Evolutionary conservation across 495 filamentous ascomycete genomes (phyloP), one percentile per base, ranked within the genome.

Genomic region (Neurospora sp.): DNA sequence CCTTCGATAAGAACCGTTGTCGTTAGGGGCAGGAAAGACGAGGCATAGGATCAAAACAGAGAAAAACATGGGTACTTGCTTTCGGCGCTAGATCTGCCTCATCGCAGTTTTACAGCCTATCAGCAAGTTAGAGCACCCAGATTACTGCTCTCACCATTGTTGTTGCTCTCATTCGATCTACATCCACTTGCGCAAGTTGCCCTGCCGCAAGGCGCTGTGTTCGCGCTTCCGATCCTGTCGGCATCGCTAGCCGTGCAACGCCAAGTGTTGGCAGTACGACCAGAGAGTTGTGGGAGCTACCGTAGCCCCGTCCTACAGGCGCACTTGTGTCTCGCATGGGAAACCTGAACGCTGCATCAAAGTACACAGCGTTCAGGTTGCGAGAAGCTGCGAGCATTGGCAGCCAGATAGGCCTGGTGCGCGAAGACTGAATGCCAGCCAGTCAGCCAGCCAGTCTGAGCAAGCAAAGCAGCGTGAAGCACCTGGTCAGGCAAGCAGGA

Each of bases 221-320:
- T 78, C 73, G 71, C 71, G 76, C 75, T 82, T 78, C 83, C 82
- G 81, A 82, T 83, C 76, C 79, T 82, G 75, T 81, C 78, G 78
- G 53, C 27, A 65, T 78, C 76, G 77, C 75, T 78, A 71, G 76
- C 74, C 75, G 83, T 86, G 77, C 76, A 71, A 85, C 83, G 71
- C 75, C 75, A 69, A 83, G 77, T 73, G 81, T 76, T 85, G 82
- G 81, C 82, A 79, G 83, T 84, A 78, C 78, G 71, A 83, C 82
- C 70, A 71, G 53, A 65, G 53, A 65, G 53, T 65, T 65, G 53
- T 65, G 53, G 53, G 53, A 65, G 53, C 27, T 18, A 65, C 27
- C 53, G 53, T 65, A 65, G 53, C 65, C 75, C 77, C 77, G 83
- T 85, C 79, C 73, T 82, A 85, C 83, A 77, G 75, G 79, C 81